phyloP scores from a whole-genome alignment of 75 land plant species.

The Pinus tabuliformis region DNA sequence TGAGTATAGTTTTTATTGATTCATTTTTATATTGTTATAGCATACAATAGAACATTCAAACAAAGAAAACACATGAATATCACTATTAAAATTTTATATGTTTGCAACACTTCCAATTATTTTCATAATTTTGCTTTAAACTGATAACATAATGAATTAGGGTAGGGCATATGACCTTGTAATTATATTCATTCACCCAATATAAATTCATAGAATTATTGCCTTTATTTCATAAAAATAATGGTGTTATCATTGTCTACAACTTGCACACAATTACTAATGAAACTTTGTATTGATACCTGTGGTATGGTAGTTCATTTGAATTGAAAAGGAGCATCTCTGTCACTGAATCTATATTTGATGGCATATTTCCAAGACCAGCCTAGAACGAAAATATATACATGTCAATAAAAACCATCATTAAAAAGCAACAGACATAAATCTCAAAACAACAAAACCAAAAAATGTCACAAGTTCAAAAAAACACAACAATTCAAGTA shows the following conservation, averaged over 20 bases:
- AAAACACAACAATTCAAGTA: neutral
- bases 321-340: constrained; percentile 36
- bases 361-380: constrained; percentile 24
- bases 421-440: neutral
- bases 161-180: neutral
- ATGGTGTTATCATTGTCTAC: neutral
- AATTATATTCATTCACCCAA: neutral
- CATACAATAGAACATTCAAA: too few relatives aligned
- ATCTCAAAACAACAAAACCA: neutral
- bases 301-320: constrained; percentile 32
- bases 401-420: neutral
- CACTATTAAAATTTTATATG: neutral
- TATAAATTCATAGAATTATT: neutral
- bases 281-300: constrained; percentile 7
- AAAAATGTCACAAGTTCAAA: neutral
- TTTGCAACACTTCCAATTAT: neutral
- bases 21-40: too few relatives aligned
- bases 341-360: constrained; percentile 28
- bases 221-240: neutral
- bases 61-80: too few relatives aligned
- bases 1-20: too few relatives aligned
- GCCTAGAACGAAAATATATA: constrained; percentile 20
- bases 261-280: neutral
- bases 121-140: neutral
- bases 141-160: neutral